Conservation (phyloP, 331 rosid species). For the Acacia concinna region DNA sequence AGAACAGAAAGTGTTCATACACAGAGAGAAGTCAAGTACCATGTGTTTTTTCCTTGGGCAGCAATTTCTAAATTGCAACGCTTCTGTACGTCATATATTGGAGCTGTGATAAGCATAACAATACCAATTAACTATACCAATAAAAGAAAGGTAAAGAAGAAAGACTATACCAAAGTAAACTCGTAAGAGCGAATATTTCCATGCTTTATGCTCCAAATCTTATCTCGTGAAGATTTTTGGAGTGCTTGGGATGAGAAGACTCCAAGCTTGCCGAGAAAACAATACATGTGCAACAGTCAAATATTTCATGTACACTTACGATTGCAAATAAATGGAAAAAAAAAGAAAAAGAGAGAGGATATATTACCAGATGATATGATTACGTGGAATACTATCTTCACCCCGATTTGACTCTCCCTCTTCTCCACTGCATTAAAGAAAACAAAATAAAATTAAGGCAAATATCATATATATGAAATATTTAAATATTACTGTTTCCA, state of each 20-base stretch:
- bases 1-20: constrained; percentile 39
- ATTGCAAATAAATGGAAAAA: background rate
- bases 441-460: too few relatives aligned
- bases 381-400: constrained; percentile 79
- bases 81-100: constrained; percentile 87
- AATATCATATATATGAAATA: too few relatives aligned
- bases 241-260: constrained; percentile 97
- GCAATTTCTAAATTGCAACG: constrained; percentile 93
- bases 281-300: constrained; percentile 2
- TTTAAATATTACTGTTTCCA: too few relatives aligned
- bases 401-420: constrained; percentile 82
- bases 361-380: constrained; percentile 87
- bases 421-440: constrained; percentile 67
- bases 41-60: constrained; percentile 82
- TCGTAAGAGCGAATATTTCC: constrained; percentile 51
- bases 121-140: constrained; percentile 25
- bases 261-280: constrained; percentile 79
- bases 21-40: constrained; percentile 72
- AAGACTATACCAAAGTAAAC: constrained; percentile 20
- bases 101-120: constrained; percentile 58
- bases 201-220: constrained; percentile 78
- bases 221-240: constrained; percentile 90
- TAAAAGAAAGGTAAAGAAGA: background rate
- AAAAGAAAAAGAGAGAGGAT: too few relatives aligned
- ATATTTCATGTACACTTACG: background rate